These are phyloP conservation scores for Diaporthe sp. DNA, from an alignment of 2,329 filamentous ascomycete species.

Conservation along the genomic window DNA sequence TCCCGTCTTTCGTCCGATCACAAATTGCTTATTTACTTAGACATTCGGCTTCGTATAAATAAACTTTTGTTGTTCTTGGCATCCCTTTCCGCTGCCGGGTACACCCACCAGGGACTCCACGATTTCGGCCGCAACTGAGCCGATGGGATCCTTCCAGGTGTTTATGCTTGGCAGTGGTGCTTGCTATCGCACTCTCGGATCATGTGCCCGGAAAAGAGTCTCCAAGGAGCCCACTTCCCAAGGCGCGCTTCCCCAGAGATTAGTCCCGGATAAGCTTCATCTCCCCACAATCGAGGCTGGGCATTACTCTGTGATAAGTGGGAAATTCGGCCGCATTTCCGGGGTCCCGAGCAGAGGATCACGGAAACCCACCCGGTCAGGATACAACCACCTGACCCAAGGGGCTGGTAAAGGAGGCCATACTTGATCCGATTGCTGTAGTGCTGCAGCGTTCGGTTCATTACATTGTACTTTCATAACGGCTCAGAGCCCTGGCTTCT, in stretches of 20 bases:
- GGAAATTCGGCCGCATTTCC: conserved; percentile 17
- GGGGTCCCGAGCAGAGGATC: conserved; percentile 1
- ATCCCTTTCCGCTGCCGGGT: not conserved
- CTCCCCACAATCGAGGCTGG: conserved; percentile 15
- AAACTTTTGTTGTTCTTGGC: conserved; percentile 1
- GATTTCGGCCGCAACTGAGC: conserved; percentile 24
- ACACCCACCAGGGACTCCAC: not conserved
- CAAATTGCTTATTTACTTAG: not conserved
- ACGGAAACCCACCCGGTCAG: conserved; percentile 20
- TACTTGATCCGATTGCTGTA: not conserved
- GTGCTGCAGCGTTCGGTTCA: not conserved
- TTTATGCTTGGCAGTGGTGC: conserved; percentile 20
- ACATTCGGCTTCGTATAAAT: conserved; percentile 4
- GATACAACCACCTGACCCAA: conserved; percentile 1
- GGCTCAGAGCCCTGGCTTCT: no score
- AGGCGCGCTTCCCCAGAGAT: conserved; percentile 7
- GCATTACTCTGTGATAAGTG: conserved; percentile 22
- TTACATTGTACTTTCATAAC: no score
- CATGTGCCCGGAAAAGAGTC: conserved; percentile 27
- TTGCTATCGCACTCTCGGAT: not conserved
- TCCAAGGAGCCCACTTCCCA: conserved; percentile 17
- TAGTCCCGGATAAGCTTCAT: conserved; percentile 23
- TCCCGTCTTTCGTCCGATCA: not conserved
- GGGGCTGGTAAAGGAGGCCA: not conserved
- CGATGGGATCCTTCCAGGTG: conserved; percentile 9